Evolutionary conservation across 2,329 filamentous ascomycete species (phyloP).

Genomic region (Colletotrichum musae): DNA sequence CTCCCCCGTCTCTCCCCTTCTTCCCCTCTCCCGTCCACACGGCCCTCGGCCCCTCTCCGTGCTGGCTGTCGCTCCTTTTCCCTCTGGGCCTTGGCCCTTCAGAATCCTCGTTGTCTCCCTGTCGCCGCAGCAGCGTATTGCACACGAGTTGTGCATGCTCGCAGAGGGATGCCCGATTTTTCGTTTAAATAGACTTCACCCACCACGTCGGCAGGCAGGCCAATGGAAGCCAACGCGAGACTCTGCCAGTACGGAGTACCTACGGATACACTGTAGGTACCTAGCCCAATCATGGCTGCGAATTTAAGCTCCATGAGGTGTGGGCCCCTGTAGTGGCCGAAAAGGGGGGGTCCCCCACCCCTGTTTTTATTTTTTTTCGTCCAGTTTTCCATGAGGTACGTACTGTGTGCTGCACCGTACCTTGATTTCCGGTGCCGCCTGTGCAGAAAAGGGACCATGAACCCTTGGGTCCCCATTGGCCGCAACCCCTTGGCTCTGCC

Average conservation of each 20-base stretch:
- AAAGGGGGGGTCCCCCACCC: conserved; percentile 20
- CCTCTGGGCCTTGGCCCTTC: conserved; percentile 14
- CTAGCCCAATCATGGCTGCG: conserved; percentile 12
- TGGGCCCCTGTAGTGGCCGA: too few relatives aligned
- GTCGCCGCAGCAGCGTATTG: not conserved
- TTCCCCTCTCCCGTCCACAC: not conserved
- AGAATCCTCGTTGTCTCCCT: not conserved
- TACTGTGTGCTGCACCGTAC: conserved; percentile 6
- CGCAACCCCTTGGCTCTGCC: not conserved
- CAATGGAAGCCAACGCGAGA: conserved; percentile 9
- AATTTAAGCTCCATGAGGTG: conserved; percentile 31
- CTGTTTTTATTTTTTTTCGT: too few relatives aligned
- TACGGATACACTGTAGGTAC: too few relatives aligned
- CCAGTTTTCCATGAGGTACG: conserved; percentile 12
- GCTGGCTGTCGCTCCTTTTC: conserved; percentile 2
- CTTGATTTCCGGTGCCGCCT: conserved; percentile 11
- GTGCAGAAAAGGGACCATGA: conserved; percentile 19
- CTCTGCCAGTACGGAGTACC: not conserved
- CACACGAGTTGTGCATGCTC: not conserved
- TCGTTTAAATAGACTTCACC: conserved; percentile 17
- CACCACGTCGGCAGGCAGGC: not conserved
- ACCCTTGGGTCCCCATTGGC: conserved; percentile 25
- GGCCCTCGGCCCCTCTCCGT: conserved; percentile 1
- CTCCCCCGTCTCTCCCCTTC: not conserved
- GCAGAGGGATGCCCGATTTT: conserved; percentile 7